These are phyloP conservation scores for Ogataea salicorniae DNA, from an alignment of 805 yeast species.

Conservation along the genomic window DNA sequence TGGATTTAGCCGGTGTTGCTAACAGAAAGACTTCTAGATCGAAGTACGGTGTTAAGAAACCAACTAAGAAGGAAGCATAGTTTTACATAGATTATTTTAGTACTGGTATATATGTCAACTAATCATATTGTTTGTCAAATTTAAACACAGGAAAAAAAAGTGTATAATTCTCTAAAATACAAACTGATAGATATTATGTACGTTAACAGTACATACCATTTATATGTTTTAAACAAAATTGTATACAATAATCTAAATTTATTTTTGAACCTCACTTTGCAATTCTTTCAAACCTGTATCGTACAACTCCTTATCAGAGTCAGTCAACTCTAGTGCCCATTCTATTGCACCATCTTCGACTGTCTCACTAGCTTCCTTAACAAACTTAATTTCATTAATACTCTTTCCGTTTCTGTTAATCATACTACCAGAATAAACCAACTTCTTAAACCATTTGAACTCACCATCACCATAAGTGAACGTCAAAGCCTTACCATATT, in stretches of 20 bases:
- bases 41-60: slow-evolving; percentile 89
- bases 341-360: slow-evolving; percentile 1
- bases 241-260: background rate
- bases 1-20: slow-evolving; percentile 92
- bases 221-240: background rate
- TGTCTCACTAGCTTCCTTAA: slow-evolving; percentile 12
- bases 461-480: slow-evolving; percentile 78
- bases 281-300: slow-evolving; percentile 39
- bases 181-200: no score
- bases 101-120: slow-evolving; percentile 1
- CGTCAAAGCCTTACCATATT: slow-evolving; percentile 68
- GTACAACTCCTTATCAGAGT: slow-evolving; percentile 36
- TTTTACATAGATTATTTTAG: background rate
- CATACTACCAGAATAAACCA: slow-evolving; percentile 41
- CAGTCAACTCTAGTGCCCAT: slow-evolving; percentile 29
- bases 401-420: slow-evolving; percentile 44
- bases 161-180: no score
- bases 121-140: no score
- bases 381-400: slow-evolving; percentile 30
- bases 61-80: slow-evolving; percentile 41
- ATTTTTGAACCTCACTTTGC: slow-evolving; percentile 35
- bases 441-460: slow-evolving; percentile 50
- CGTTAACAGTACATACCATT: no score
- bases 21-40: slow-evolving; percentile 86
- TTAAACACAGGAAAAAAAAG: no score